phyloP scores from a whole-genome alignment of 352 stramenopile species.

The Halophytophthora polymorphica region DNA sequence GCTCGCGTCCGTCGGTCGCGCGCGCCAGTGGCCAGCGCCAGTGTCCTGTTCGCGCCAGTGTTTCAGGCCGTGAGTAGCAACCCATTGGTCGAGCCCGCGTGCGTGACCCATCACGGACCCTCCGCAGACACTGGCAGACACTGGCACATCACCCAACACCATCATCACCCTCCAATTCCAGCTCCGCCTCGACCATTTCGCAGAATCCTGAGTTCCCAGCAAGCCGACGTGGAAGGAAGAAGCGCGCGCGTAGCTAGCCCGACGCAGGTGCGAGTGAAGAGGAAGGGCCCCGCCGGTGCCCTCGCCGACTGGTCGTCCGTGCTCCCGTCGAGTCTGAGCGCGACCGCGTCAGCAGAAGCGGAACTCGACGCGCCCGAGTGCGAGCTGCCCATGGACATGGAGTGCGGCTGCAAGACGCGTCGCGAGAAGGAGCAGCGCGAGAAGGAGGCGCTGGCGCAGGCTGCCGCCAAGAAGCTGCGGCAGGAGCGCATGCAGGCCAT shows the following conservation, averaged over 20 bases:
- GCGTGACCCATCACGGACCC: neutral
- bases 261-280: neutral
- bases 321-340: neutral
- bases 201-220: conserved; percentile 17
- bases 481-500: conserved; percentile 4
- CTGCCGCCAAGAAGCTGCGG: conserved; percentile 7
- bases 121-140: neutral
- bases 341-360: neutral
- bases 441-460: conserved; percentile 22
- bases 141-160: too few species aligned
- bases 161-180: conserved; percentile 3
- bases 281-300: neutral
- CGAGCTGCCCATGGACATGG: conserved; percentile 45
- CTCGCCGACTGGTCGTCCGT: neutral
- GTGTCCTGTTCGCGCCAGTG: conserved; percentile 4
- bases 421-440: conserved; percentile 39
- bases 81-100: conserved; percentile 14
- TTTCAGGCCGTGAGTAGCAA: conserved; percentile 2
- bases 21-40: conserved; percentile 1
- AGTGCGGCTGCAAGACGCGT: conserved; percentile 46
- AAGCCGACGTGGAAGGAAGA: neutral
- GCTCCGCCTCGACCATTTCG: conserved; percentile 20
- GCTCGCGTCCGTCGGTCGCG: conserved; percentile 3
- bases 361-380: conserved; percentile 18
- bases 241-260: neutral